These are phyloP conservation scores for Perkinsus olseni DNA, from an alignment of 169 alveolate genomes.

Conservation along the genomic window DNA sequence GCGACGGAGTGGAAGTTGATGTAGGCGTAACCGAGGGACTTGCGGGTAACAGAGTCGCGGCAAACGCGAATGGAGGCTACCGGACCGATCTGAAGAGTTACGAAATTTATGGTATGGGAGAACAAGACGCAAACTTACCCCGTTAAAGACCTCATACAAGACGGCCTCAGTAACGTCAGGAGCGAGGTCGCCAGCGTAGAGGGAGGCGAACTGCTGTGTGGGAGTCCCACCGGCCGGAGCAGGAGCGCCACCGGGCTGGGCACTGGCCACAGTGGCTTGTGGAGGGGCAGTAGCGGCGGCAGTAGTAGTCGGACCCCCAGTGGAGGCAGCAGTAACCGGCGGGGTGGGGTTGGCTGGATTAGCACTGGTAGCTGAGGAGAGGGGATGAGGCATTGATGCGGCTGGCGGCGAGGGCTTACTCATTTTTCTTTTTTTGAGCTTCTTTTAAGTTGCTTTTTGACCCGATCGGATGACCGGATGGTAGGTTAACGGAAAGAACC, in stretches of 20 bases:
- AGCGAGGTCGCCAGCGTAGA: constrained; percentile 80
- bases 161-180: constrained; percentile 88
- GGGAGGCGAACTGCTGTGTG: constrained; percentile 59
- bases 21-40: constrained; percentile 72
- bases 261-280: background rate
- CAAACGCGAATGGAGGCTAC: constrained; percentile 86
- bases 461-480: background rate
- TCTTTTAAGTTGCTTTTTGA: background rate
- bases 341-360: background rate
- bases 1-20: constrained; percentile 62
- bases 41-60: constrained; percentile 77
- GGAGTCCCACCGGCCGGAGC: background rate
- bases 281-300: too few relatives aligned
- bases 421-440: background rate
- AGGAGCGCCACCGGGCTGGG: background rate
- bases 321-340: background rate
- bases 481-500: background rate
- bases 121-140: background rate
- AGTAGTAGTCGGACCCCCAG: background rate
- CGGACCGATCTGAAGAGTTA: constrained; percentile 54
- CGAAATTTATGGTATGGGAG: background rate
- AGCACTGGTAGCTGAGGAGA: background rate
- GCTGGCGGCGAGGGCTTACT: background rate
- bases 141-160: constrained; percentile 27
- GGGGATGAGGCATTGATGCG: background rate